Evolutionary conservation across 352 stramenopile species (phyloP).

Genomic region (Phytophthora macrochlamydospora): DNA sequence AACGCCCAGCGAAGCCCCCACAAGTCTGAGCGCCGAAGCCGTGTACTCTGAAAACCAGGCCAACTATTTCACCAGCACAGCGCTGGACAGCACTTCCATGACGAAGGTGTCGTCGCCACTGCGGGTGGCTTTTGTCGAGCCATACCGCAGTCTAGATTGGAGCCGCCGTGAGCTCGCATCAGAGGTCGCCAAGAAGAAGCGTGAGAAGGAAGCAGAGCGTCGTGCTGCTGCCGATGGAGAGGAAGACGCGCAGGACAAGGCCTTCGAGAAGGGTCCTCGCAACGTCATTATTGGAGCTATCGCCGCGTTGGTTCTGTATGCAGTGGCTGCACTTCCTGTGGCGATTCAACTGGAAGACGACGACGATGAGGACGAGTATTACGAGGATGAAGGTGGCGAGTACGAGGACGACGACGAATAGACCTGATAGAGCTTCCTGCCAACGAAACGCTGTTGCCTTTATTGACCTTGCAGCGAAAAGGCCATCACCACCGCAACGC

Average conservation of each 20-base stretch:
- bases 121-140: constrained; percentile 74
- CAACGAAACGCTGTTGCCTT: too few relatives aligned
- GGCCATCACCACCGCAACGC: too few relatives aligned
- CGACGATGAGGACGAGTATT: constrained; percentile 43
- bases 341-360: constrained; percentile 55
- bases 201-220: constrained; percentile 33
- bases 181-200: constrained; percentile 61
- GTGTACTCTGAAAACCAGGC: constrained; percentile 75
- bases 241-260: constrained; percentile 20
- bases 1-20: constrained; percentile 37
- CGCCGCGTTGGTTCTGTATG: constrained; percentile 73
- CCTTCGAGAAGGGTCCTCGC: constrained; percentile 77
- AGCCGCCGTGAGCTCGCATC: constrained; percentile 68
- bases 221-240: constrained; percentile 18
- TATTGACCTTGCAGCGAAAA: too few relatives aligned
- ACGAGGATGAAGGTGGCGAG: constrained; percentile 49
- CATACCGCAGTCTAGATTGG: constrained; percentile 87
- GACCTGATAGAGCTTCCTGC: neutral
- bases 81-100: constrained; percentile 64
- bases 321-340: constrained; percentile 65
- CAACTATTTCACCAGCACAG: constrained; percentile 63
- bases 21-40: constrained; percentile 42
- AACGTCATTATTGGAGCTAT: constrained; percentile 85
- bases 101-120: constrained; percentile 62
- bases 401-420: constrained; percentile 31